phyloP scores from a whole-genome alignment of 768 basidiomycete species.

The Macrolepiota fuliginosa region DNA sequence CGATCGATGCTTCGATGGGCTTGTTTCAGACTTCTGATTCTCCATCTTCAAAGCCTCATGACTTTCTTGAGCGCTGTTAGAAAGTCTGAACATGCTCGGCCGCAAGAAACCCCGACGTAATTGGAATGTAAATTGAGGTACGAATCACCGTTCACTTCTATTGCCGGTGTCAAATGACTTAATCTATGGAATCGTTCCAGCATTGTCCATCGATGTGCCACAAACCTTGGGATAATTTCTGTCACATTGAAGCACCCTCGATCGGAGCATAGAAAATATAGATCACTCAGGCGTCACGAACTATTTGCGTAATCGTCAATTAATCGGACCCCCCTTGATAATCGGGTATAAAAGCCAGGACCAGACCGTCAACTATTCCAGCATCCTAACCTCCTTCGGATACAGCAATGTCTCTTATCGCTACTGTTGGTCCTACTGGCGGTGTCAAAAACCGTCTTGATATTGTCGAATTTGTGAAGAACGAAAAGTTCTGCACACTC shows the following conservation, averaged over 20 bases:
- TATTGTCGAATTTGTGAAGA: slow-evolving; percentile 40
- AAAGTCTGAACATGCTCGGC: not conserved
- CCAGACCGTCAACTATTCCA: not conserved
- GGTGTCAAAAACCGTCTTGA: slow-evolving; percentile 32
- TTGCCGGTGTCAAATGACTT: not conserved
- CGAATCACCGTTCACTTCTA: not conserved
- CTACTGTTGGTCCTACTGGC: not conserved
- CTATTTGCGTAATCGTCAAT: not conserved
- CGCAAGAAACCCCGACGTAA: not conserved
- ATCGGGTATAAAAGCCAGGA: not conserved
- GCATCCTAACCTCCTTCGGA: not conserved
- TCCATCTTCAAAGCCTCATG: not conserved
- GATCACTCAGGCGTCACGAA: not conserved
- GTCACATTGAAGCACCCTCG: not conserved
- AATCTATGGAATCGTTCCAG: not conserved
- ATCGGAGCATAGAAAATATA: not conserved
- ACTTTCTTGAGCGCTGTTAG: not conserved
- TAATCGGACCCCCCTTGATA: not conserved
- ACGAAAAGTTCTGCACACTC: slow-evolving; percentile 45
- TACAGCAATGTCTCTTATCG: not conserved
- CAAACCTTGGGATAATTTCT: not conserved
- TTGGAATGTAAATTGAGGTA: not conserved
- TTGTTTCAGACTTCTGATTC: not conserved
- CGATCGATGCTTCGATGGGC: not conserved
- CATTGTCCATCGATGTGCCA: not conserved